Base-by-base conservation (phyloP, 2,329 filamentous ascomycete species). In the Ophidiomyces ophidiicola region DNA sequence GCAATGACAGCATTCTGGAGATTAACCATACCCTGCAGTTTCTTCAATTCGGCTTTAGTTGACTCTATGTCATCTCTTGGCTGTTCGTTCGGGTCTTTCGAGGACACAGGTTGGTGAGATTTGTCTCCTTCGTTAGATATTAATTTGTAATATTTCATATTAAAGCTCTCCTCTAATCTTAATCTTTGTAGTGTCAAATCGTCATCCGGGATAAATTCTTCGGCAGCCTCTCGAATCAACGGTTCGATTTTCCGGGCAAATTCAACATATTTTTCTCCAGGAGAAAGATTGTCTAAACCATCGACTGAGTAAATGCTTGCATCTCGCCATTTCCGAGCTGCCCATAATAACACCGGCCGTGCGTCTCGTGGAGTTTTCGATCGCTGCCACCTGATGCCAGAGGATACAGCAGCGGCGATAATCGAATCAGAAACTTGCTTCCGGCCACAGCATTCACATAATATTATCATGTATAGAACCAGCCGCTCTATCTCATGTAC, bases 401-500 rank as follows among this genome's bases (percentile, higher is more conserved):
- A 57, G 14, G 52, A 46, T 4, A 62, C 48, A 4, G 60, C 60
- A 14, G 57, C 54, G n/a, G 45, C 39, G 6, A 63, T 56, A 15
- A 64, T 49, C 12, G 43, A 48, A 17, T 53, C 43, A 2, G 58
- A 53, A 4, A 59, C 42, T 5, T 57, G 45, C 23, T 50, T 43
- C 40, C 51, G 51, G 15, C 47, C 42, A 33, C 60, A 63, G 10
- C 48, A 46, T 44, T 60, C 57, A 40, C 61, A 62, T 3, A 63
- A 50, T 17, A 57, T 50, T 5, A 61, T 53, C 61, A 64, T 63
- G 24, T 57, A 51, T 1, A 58, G 45, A 15, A 64, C 50, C 24
- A 64, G 39, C 15, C 60, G 51, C 24, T 62, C 55, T 15, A 61
- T 50, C 15, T 41, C 37, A 8, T 38, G 32, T 3, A 34, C 11